Percentiles rank a stretch among this genome's conserved stretches.
Conservation (phyloP, 169 alveolate species). For the Babesia bigemina region DNA sequence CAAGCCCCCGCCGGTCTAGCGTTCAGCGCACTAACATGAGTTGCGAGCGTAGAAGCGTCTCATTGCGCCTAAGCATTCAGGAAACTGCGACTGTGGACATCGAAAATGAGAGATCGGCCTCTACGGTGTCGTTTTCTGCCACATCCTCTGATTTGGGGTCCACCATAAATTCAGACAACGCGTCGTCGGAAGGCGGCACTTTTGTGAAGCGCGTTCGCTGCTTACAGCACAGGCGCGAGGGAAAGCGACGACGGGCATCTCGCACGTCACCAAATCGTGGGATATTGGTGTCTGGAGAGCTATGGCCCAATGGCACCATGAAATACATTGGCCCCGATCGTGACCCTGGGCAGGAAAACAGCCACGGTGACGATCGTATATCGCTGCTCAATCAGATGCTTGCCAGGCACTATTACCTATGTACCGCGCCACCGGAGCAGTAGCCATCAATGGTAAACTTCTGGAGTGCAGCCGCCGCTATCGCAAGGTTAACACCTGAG, state of each 20-base stretch:
- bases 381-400: conserved; percentile 6
- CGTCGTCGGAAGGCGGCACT: neutral
- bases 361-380: neutral
- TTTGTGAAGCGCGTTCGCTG: conserved; percentile 9
- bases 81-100: neutral
- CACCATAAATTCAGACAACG: neutral
- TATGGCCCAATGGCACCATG: conserved; percentile 35
- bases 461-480: too few relatives aligned
- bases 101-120: neutral
- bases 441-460: too few relatives aligned
- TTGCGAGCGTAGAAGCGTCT: conserved; percentile 26
- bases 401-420: conserved; percentile 13
- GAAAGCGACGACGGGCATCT: neutral
- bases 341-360: neutral
- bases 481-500: too few relatives aligned
- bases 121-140: neutral
- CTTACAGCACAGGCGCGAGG: neutral
- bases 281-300: conserved; percentile 3
- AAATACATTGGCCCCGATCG: conserved; percentile 17
- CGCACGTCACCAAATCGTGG: neutral
- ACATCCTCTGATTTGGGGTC: neutral
- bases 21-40: conserved; percentile 27
- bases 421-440: neutral
- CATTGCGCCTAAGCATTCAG: neutral
- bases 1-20: neutral